phyloP scores from a whole-genome alignment of 805 yeast genomes.

The Schizosaccharomyces lindneri region DNA sequence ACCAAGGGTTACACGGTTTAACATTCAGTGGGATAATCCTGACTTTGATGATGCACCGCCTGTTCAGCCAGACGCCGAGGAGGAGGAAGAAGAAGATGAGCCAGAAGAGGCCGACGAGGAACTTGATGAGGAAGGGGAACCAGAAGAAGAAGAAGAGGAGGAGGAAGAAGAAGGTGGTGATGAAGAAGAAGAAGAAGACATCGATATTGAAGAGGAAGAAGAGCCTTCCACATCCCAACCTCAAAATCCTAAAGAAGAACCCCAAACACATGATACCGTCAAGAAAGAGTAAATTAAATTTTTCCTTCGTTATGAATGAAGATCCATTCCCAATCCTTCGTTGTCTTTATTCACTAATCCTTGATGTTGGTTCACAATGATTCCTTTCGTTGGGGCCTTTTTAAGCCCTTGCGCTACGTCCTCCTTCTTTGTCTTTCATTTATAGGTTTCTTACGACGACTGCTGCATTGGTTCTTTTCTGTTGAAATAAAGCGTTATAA shows the following conservation, averaged over 20 bases:
- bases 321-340: no score
- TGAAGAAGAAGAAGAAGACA: slow-evolving; percentile 3
- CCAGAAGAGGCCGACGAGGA: slow-evolving; percentile 14
- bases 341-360: no score
- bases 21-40: slow-evolving; percentile 52
- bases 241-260: neutral
- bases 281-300: neutral
- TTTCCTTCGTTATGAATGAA: neutral
- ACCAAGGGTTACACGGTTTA: slow-evolving; percentile 90
- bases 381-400: no score
- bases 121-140: slow-evolving; percentile 7
- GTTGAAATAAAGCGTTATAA: no score
- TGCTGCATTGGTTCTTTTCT: no score
- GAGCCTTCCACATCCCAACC: neutral
- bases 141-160: slow-evolving; percentile 6
- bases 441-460: no score
- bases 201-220: neutral
- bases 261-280: neutral
- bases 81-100: slow-evolving; percentile 13
- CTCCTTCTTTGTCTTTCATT: no score
- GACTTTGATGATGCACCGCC: slow-evolving; percentile 25
- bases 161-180: slow-evolving; percentile 9
- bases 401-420: no score
- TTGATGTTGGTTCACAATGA: no score
- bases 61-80: slow-evolving; percentile 35